Conservation (phyloP, 1,284 basidiomycete species). For the Apiotrichum brassicae region DNA sequence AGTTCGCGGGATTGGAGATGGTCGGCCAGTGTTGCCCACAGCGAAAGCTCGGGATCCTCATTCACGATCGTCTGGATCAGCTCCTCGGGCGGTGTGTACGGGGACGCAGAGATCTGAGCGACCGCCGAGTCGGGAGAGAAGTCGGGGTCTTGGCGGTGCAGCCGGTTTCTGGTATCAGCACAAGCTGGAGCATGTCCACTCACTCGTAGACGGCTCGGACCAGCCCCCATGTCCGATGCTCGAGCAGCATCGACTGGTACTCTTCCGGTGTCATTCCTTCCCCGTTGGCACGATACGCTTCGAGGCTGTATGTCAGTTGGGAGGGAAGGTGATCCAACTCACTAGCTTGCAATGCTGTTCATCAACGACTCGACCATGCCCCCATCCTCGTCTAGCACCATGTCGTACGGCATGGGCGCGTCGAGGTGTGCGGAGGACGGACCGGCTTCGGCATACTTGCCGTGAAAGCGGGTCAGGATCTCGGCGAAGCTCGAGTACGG, state of each 20-base stretch:
- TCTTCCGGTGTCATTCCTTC: slow-evolving; percentile 20
- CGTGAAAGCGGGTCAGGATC: slow-evolving; percentile 34
- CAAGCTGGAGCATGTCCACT: slow-evolving; percentile 2
- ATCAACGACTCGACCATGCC: slow-evolving; percentile 34
- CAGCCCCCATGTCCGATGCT: slow-evolving; percentile 44
- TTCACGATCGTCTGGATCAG: slow-evolving; percentile 38
- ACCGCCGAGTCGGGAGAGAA: slow-evolving; percentile 27
- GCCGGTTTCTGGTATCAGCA: slow-evolving; percentile 25
- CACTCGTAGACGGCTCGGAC: slow-evolving; percentile 38
- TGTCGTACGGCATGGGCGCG: slow-evolving; percentile 31
- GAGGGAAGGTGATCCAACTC: background rate
- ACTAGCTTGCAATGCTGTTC: slow-evolving; percentile 32
- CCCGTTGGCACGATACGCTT: background rate
- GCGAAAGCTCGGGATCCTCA: slow-evolving; percentile 35
- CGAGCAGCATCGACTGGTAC: slow-evolving; percentile 30
- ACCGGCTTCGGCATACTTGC: slow-evolving; percentile 35
- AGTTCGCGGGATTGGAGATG: slow-evolving; percentile 40
- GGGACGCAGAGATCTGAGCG: slow-evolving; percentile 26
- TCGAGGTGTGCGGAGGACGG: slow-evolving; percentile 38
- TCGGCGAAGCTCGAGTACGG: slow-evolving; percentile 36
- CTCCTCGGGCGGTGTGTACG: slow-evolving; percentile 40
- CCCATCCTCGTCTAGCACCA: slow-evolving; percentile 34
- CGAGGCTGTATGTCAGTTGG: slow-evolving; percentile 8
- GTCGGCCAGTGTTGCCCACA: slow-evolving; percentile 38
- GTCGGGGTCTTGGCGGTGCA: slow-evolving; percentile 26